Conservation (phyloP, 192 early-diverging fungal species). For the Linnemannia elongata region DNA sequence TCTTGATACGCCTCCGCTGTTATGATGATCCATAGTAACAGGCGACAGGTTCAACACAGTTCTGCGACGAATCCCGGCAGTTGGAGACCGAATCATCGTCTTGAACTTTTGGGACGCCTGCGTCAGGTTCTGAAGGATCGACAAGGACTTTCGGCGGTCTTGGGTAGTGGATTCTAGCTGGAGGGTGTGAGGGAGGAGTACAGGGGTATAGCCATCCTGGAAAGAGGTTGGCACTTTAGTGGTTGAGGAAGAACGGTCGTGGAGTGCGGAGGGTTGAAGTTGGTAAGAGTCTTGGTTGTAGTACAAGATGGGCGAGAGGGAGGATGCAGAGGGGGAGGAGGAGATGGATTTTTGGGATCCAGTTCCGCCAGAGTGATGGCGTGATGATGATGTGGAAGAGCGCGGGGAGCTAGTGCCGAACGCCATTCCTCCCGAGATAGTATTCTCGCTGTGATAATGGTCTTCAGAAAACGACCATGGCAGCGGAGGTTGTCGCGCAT, state of each 20-base stretch:
- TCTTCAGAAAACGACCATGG: neutral
- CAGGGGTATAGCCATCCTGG: neutral
- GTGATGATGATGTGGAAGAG: neutral
- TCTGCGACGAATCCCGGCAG: constrained; percentile 8
- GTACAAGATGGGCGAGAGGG: neutral
- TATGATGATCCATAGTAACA: neutral
- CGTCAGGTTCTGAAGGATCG: constrained; percentile 34
- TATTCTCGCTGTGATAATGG: neutral
- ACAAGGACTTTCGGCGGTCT: constrained; percentile 28
- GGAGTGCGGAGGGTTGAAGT: neutral
- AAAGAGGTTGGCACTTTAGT: neutral
- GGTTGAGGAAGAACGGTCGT: neutral
- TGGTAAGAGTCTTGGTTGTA: neutral
- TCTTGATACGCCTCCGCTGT: neutral
- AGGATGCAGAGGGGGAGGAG: neutral
- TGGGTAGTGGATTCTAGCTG: neutral
- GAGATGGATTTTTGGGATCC: neutral
- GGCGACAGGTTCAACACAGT: constrained; percentile 26
- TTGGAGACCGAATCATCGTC: constrained; percentile 31
- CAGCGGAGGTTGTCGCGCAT: neutral
- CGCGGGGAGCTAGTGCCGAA: neutral
- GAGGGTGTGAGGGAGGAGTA: neutral
- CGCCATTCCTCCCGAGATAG: neutral
- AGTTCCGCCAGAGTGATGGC: neutral
- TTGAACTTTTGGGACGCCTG: constrained; percentile 41